Percentiles rank a stretch among this genome's conserved stretches.
phyloP scores from a whole-genome alignment of 345 rosid species.

The Garcia nutans region DNA sequence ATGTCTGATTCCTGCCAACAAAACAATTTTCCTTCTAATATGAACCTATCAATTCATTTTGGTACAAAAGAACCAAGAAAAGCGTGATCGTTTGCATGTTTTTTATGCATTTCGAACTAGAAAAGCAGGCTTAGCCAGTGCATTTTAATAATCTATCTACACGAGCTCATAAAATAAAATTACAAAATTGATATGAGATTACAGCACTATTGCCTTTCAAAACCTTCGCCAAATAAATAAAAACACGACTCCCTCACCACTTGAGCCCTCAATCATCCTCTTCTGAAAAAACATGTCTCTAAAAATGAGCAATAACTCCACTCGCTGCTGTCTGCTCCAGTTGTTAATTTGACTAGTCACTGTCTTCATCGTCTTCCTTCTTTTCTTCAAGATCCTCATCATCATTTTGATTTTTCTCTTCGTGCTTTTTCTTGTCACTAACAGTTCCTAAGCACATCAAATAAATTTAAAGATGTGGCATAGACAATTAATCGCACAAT shows the following conservation, averaged over 20 bases:
- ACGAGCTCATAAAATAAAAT: neutral
- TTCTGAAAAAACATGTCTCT: too few relatives aligned
- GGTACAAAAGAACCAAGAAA: too few relatives aligned
- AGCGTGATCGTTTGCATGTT: too few relatives aligned
- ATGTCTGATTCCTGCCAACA: too few relatives aligned
- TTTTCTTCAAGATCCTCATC: neutral
- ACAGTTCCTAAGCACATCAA: constrained; percentile 6
- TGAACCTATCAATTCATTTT: too few relatives aligned
- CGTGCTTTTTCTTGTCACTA: constrained; percentile 13
- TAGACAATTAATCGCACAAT: neutral
- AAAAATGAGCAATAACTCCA: neutral
- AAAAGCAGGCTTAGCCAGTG: too few relatives aligned
- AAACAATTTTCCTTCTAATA: too few relatives aligned
- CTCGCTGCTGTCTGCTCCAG: neutral
- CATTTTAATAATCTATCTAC: too few relatives aligned
- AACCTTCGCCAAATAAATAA: neutral
- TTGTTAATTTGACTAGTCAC: neutral
- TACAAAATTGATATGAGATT: neutral
- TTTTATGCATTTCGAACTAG: too few relatives aligned
- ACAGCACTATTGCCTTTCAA: neutral
- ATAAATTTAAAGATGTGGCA: neutral
- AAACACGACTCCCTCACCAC: neutral
- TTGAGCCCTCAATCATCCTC: neutral
- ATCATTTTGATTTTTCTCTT: constrained; percentile 1
- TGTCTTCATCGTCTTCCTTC: constrained; percentile 10